Percentiles rank a stretch among this genome's conserved stretches.
Evolutionary conservation across 129 eudicot species (phyloP).

Genomic region (Mikania micrantha): DNA sequence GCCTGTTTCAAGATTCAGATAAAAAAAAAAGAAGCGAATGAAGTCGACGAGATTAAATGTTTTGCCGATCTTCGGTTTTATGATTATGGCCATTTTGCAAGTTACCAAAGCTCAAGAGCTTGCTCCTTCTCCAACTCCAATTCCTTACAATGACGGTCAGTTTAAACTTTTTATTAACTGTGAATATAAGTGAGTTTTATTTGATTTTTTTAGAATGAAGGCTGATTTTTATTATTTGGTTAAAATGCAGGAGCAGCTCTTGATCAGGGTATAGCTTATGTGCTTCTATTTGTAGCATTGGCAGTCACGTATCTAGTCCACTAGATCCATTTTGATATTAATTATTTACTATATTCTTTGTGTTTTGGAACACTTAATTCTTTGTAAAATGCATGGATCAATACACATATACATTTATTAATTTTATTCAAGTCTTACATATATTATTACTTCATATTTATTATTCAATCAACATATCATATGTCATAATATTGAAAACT

Average conservation of each 20-base stretch:
- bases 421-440: too few relatives aligned
- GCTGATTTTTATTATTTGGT: conserved; percentile 6
- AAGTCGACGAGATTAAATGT: conserved; percentile 18
- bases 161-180: background rate
- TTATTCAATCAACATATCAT: too few relatives aligned
- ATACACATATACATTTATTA: too few relatives aligned
- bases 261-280: conserved; percentile 64
- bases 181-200: background rate
- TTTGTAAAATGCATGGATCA: too few relatives aligned
- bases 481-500: too few relatives aligned
- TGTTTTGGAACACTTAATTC: too few relatives aligned
- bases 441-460: too few relatives aligned
- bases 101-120: conserved; percentile 24
- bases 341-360: background rate
- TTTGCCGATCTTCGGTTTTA: conserved; percentile 30
- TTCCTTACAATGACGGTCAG: conserved; percentile 42
- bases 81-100: conserved; percentile 29
- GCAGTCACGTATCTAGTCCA: conserved; percentile 54
- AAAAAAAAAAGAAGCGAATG: conserved; percentile 11
- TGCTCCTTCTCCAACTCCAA: conserved; percentile 46
- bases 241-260: conserved; percentile 46
- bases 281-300: conserved; percentile 47
- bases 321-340: conserved; percentile 11
- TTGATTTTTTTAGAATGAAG: background rate
- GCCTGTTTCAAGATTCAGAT: background rate